These are phyloP conservation scores for Amanita polypyramis DNA, from an alignment of 768 basidiomycete species.

Conservation along the genomic window DNA sequence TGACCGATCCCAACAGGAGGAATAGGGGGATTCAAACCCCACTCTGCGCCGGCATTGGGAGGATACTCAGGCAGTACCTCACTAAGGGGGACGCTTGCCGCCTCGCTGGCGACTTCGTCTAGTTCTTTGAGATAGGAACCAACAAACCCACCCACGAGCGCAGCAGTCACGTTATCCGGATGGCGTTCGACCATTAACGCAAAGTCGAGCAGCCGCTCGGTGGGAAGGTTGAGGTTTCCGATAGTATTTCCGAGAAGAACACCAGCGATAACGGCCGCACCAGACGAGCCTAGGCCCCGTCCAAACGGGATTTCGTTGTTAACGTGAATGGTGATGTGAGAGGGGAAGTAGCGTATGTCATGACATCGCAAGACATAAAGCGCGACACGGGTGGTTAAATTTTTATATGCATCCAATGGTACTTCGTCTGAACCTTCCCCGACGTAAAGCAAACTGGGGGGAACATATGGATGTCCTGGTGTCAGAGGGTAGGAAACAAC, in stretches of 20 bases:
- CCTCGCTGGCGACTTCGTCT: slow-evolving; percentile 67
- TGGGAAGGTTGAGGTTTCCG: slow-evolving; percentile 59
- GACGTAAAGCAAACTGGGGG: slow-evolving; percentile 63
- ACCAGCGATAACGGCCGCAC: slow-evolving; percentile 97
- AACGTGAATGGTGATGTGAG: slow-evolving; percentile 62
- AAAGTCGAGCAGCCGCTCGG: slow-evolving; percentile 78
- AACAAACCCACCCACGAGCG: slow-evolving; percentile 93
- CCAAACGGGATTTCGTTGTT: slow-evolving; percentile 97
- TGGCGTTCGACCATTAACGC: slow-evolving; percentile 99
- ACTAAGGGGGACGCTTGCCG: slow-evolving; percentile 84
- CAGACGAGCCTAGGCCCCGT: slow-evolving; percentile 93
- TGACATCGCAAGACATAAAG: slow-evolving; percentile 97
- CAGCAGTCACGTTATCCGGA: slow-evolving; percentile 98
- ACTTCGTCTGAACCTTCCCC: slow-evolving; percentile 90
- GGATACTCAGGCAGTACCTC: slow-evolving; percentile 97
- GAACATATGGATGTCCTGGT: slow-evolving; percentile 22
- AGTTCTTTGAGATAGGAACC: slow-evolving; percentile 93
- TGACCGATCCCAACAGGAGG: slow-evolving; percentile 91
- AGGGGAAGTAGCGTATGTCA: slow-evolving; percentile 62
- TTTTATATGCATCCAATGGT: slow-evolving; percentile 91
- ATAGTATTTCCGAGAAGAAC: slow-evolving; percentile 84
- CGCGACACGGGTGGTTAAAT: slow-evolving; percentile 93
- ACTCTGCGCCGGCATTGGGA: slow-evolving; percentile 80
- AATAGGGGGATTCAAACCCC: slow-evolving; percentile 82
- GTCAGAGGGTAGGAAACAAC: slow-evolving; percentile 34